Evolutionary conservation across 2,329 filamentous ascomycete species (phyloP), one percentile per base, ranked within the genome.

Genomic region (Cladosporium cucumerinum): DNA sequence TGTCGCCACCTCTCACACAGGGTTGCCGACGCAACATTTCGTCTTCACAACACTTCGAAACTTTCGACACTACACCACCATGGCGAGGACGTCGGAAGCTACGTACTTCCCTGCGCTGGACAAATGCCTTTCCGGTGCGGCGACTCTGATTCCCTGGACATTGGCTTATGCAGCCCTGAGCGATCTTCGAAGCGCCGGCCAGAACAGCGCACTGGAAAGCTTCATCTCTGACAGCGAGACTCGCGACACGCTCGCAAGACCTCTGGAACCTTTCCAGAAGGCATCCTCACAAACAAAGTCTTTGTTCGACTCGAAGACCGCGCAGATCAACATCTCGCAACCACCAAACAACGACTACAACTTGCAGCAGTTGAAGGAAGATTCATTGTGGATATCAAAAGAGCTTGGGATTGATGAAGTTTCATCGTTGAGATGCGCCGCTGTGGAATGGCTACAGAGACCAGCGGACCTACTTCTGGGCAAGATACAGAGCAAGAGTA

Each of bases 61-160:
- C 58, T 61, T 61, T 55, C 39, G 8, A 21, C 12, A 54, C 36
- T 34, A 14, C 25, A 57, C 26, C 12, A 49, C 21, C 21, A 60
- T 60, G 48, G 48, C 55, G 21, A 30, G 8, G 18, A 62, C 32
- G 16, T 23, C 34, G 10, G 60, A 55, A n/a, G 54, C 62, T 23
- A 83, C 85, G 77, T 95, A 93, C 81, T 90, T 96, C 74, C 92
- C 93, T 75, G 87, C 92, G 75, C 84, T 97, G 78, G 90, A 92
- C 79, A 88, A 90, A 76, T 96, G 92, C 80, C 85, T 98, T 74
- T 89, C 86, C 72, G 91, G 92, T 80, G 88, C 94, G 77, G 86
- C 86, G 73, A 85, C 89, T 75, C 83, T 97, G 73, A 85, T 97
- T 90, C 86, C 84, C 69, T 89, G 84, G 85, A 82, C 81, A 70